Conservation (phyloP, 2,329 filamentous ascomycete genomes). For the Rutstroemia sp. region DNA sequence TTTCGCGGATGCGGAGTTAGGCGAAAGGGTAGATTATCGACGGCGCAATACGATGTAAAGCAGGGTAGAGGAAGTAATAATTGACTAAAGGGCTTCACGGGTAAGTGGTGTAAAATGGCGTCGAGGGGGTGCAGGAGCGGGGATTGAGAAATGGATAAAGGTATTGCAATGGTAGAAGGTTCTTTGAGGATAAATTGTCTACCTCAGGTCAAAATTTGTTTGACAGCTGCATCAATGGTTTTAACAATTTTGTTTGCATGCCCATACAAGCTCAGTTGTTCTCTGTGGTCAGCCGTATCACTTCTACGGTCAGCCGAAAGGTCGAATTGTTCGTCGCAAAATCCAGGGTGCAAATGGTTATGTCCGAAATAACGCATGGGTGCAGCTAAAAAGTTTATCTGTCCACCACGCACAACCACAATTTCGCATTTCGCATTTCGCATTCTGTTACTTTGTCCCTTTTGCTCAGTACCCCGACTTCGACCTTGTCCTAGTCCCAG, state of each 20-base stretch:
- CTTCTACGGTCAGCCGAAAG: too few relatives aligned
- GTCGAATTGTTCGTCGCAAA: too few relatives aligned
- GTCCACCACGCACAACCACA: conserved; percentile 2
- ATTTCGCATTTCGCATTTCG: not conserved
- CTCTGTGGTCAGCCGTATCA: not conserved
- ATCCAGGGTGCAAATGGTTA: too few relatives aligned
- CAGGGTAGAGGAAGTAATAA: not conserved
- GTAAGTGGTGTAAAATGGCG: too few relatives aligned
- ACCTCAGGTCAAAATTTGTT: not conserved
- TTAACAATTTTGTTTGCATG: not conserved
- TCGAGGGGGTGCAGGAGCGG: too few relatives aligned
- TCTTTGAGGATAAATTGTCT: too few relatives aligned
- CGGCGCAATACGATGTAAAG: not conserved
- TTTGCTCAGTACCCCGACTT: not conserved
- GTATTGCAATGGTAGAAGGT: too few relatives aligned
- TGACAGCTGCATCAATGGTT: not conserved
- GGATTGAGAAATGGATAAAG: too few relatives aligned
- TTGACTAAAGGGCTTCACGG: too few relatives aligned
- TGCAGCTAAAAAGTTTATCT: not conserved
- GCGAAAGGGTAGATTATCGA: not conserved
- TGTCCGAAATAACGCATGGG: too few relatives aligned
- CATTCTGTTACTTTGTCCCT: too few relatives aligned
- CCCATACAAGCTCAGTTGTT: not conserved
- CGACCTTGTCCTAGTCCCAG: not conserved
- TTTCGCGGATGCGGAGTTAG: not conserved